These are phyloP conservation scores for Nannizziopsis barbatae DNA, from an alignment of 2,329 filamentous ascomycete species.

Conservation along the genomic window DNA sequence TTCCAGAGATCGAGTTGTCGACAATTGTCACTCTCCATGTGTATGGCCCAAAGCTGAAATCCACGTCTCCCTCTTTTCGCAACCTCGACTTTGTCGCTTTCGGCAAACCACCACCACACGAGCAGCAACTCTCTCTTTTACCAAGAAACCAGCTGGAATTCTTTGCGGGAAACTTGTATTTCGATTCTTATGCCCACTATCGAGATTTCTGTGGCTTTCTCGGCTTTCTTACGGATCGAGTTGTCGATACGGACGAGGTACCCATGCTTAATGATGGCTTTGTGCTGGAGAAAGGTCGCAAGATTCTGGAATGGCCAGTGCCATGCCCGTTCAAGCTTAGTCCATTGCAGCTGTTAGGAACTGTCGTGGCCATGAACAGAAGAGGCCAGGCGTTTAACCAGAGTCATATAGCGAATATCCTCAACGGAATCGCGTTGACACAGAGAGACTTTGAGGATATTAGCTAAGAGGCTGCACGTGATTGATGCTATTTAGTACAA, in stretches of 20 bases:
- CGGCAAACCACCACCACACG: conserved; percentile 13
- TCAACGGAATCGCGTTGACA: conserved; percentile 27
- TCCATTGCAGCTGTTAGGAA: conserved; percentile 33
- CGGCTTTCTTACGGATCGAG: conserved; percentile 4
- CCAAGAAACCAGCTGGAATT: conserved; percentile 35
- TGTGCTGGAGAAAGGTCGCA: conserved; percentile 20
- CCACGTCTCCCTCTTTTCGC: conserved; percentile 6
- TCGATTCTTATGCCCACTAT: conserved; percentile 46
- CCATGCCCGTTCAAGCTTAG: conserved; percentile 27
- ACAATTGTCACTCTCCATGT: conserved; percentile 36
- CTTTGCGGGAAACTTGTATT: conserved; percentile 56
- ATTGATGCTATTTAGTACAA: too few relatives aligned
- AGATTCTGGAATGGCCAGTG: conserved; percentile 17
- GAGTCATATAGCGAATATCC: conserved; percentile 36
- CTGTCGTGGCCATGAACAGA: conserved; percentile 27
- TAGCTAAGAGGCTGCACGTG: too few relatives aligned
- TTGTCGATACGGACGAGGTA: conserved; percentile 6
- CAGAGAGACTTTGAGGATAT: conserved; percentile 23
- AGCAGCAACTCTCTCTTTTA: conserved; percentile 10
- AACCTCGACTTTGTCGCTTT: conserved; percentile 36
- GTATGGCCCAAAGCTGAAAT: conserved; percentile 36
- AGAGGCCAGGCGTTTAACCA: conserved; percentile 34
- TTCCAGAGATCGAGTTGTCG: conserved; percentile 30
- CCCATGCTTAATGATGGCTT: conserved; percentile 20
- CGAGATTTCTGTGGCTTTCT: conserved; percentile 15